Evolutionary conservation across 208 protist species (phyloP).

Genomic region (Trypanosoma melophagium): DNA sequence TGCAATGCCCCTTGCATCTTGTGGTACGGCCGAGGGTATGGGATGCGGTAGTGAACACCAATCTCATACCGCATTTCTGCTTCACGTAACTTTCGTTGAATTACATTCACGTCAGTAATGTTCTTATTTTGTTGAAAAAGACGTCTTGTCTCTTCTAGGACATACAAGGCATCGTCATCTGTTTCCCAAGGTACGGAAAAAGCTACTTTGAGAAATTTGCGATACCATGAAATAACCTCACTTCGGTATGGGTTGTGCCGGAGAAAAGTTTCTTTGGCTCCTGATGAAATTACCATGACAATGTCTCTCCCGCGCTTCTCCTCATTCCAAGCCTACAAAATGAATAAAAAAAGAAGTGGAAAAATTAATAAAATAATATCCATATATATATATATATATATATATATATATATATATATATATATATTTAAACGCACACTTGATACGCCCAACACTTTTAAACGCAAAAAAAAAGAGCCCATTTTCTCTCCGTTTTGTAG

Average conservation of each 20-base stretch:
- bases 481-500: too few relatives aligned
- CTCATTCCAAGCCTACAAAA: not conserved
- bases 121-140: constrained; percentile 71
- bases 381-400: constrained; percentile 8
- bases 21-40: constrained; percentile 81
- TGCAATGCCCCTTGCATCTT: constrained; percentile 79
- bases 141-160: constrained; percentile 75
- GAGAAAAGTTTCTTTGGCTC: constrained; percentile 22
- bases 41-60: constrained; percentile 83
- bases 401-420: not conserved
- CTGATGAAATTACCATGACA: constrained; percentile 9
- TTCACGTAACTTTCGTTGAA: constrained; percentile 83
- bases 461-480: not conserved
- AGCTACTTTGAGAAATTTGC: constrained; percentile 74
- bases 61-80: constrained; percentile 89
- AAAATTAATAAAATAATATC: not conserved
- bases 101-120: constrained; percentile 55
- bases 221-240: constrained; percentile 82
- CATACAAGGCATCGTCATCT: constrained; percentile 85
- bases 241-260: constrained; percentile 57
- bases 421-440: not conserved
- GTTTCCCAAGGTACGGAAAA: constrained; percentile 80
- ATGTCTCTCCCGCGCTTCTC: not conserved
- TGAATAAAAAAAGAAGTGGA: constrained; percentile 16
- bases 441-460: not conserved